Base-by-base conservation (phyloP, 805 yeast genomes). In the Lipomyces mesembrius region DNA sequence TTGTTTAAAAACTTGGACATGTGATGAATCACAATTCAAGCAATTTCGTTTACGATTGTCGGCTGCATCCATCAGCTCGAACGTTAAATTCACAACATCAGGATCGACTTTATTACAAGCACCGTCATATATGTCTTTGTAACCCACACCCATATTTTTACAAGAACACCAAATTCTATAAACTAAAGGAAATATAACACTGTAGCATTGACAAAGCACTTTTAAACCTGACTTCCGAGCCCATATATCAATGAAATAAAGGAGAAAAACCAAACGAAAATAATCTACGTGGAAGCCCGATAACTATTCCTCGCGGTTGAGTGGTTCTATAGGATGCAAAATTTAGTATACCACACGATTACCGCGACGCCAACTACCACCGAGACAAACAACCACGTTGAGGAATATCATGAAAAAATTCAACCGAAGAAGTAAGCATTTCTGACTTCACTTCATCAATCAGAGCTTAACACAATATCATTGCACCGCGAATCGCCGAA, bases 281-380 rank as follows among this genome's bases (percentile, higher is more conserved):
- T 32, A 22, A 6, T 20, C 32, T 27, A 22, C 14, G 17, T 27
- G 20, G 8, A 56, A 56, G 25, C 34, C 53, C 17, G 17, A 25
- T 27, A 22, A 43, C 22, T 5, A 17, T n/a, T 51, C 29, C 27
- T 51, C 12, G 56, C 8, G 8, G 29, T 25, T 25, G 34, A n/a
- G 29, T 53, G 32, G 56, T 56, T 56, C 27, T 34, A 32, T 35
- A 56, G n/a, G 11, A 56, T 56, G 39, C 32, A 32, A 32, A 56
- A 22, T 56, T 32, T 29, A 35, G 37, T 22, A 29, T 32, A 17
- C n/a, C 22, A n/a, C 32, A 56, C n/a, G 46, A 32, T n/a, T 20
- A 22, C n/a, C 56, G 11, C 56, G 34, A 53, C 17, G 29, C 11
- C 56, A 20, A 14, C 32, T 53, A 4, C 1, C 20, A 53, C 34